These are phyloP conservation scores for Extremus antarcticus DNA, from an alignment of 495 filamentous ascomycete species.

Conservation along the genomic window DNA sequence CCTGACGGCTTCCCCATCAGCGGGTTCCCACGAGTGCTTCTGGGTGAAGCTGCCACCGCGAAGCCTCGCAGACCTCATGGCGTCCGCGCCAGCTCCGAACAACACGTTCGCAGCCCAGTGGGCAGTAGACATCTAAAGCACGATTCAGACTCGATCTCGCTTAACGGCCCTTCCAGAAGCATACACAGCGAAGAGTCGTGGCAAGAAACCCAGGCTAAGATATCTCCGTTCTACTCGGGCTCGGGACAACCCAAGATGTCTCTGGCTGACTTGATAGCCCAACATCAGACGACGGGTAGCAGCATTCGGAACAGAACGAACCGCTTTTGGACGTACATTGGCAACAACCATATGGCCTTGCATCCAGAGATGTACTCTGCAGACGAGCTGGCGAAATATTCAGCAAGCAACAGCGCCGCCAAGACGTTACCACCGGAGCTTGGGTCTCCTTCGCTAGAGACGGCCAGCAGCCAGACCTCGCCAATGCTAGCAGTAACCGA, in stretches of 20 bases:
- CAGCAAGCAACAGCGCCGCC: neutral
- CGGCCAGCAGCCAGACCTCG: neutral
- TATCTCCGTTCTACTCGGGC: conserved; percentile 1
- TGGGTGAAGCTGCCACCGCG: conserved; percentile 3
- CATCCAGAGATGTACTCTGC: conserved; percentile 16
- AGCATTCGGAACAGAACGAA: conserved; percentile 11
- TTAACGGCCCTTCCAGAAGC: conserved; percentile 1
- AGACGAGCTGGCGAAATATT: conserved; percentile 12
- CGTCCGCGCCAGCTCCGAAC: conserved; percentile 2
- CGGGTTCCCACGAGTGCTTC: conserved; percentile 16
- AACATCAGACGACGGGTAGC: conserved; percentile 10
- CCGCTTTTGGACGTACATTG: conserved; percentile 18
- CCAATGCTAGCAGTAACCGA: neutral
- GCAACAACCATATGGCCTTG: conserved; percentile 17
- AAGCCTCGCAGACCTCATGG: neutral
- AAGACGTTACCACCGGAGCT: neutral
- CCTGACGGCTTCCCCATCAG: conserved; percentile 16
- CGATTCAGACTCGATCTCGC: conserved; percentile 11
- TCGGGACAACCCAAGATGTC: conserved; percentile 7
- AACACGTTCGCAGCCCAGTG: conserved; percentile 1
- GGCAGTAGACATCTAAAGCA: neutral
- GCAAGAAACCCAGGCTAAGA: conserved; percentile 13
- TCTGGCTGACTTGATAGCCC: conserved; percentile 12
- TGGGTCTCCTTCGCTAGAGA: neutral
- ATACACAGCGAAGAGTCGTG: conserved; percentile 10